Percentiles rank a stretch among this genome's conserved stretches.
phyloP scores from a whole-genome alignment of 2,329 filamentous ascomycete species.

The Ceratocystis alfenasii region DNA sequence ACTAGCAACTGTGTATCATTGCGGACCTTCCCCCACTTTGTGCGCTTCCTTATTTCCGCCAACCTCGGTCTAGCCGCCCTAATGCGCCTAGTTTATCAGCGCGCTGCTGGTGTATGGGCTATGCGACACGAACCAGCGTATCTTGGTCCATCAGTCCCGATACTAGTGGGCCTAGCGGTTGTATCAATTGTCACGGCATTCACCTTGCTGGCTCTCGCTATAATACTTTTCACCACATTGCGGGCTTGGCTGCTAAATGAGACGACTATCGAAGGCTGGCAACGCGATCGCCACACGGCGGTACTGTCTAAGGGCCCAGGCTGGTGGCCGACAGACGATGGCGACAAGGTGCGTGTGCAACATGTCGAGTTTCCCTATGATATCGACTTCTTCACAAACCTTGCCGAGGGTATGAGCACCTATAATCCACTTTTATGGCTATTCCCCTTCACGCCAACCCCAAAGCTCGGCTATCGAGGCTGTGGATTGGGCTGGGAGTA shows the following conservation, averaged over 20 bases:
- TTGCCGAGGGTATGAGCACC: conserved; percentile 64
- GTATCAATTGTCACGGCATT: conserved; percentile 46
- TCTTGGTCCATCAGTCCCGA: conserved; percentile 52
- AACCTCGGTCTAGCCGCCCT: conserved; percentile 54
- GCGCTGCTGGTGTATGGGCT: conserved; percentile 49
- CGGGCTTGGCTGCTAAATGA: conserved; percentile 55
- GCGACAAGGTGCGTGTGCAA: conserved; percentile 39
- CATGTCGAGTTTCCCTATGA: conserved; percentile 74
- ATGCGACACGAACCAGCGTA: conserved; percentile 59
- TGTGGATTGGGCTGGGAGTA: conserved; percentile 46
- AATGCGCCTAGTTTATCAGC: conserved; percentile 46
- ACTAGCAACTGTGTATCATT: conserved; percentile 73
- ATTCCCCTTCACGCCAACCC: conserved; percentile 50
- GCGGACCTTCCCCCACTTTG: conserved; percentile 69
- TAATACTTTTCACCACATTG: conserved; percentile 53
- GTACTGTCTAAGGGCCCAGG: conserved; percentile 36
- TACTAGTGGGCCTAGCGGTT: conserved; percentile 50
- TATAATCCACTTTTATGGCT: conserved; percentile 55
- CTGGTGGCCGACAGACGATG: conserved; percentile 33
- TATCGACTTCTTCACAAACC: conserved; percentile 60
- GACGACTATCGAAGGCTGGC: conserved; percentile 75
- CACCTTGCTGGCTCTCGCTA: conserved; percentile 47
- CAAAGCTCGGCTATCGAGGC: conserved; percentile 32
- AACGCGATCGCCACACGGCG: conserved; percentile 51
- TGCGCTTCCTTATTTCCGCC: conserved; percentile 63